phyloP scores from a whole-genome alignment of 306 rosid genomes.

The Sicyos baderoa region DNA sequence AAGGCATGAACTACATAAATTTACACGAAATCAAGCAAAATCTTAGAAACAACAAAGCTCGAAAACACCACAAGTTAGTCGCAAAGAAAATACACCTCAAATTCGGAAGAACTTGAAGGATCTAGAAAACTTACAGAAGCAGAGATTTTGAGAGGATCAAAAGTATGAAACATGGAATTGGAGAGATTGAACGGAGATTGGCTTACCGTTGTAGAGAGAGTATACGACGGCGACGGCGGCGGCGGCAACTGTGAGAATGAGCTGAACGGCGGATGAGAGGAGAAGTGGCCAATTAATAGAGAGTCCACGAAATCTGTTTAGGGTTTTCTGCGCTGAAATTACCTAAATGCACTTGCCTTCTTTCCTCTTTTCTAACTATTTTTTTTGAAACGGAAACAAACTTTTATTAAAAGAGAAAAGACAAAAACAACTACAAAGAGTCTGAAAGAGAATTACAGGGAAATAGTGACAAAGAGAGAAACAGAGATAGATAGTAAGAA shows the following conservation, averaged over 20 bases:
- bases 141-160: neutral
- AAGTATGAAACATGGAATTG: neutral
- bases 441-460: too few relatives aligned
- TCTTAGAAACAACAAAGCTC: neutral
- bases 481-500: too few relatives aligned
- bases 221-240: neutral
- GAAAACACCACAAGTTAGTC: neutral
- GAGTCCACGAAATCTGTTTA: too few relatives aligned
- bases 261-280: too few relatives aligned
- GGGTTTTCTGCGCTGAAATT: too few relatives aligned
- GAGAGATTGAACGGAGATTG: neutral
- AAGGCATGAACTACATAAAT: neutral
- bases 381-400: too few relatives aligned
- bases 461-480: too few relatives aligned
- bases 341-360: too few relatives aligned
- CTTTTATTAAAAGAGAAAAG: too few relatives aligned
- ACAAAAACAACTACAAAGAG: too few relatives aligned
- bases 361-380: too few relatives aligned
- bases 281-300: too few relatives aligned
- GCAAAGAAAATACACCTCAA: neutral
- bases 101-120: neutral
- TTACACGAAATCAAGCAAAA: neutral
- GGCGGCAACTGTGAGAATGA: neutral
- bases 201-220: neutral
- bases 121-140: neutral